Conservation (phyloP, 805 yeast species). For the Yarrowia alimentaria region DNA sequence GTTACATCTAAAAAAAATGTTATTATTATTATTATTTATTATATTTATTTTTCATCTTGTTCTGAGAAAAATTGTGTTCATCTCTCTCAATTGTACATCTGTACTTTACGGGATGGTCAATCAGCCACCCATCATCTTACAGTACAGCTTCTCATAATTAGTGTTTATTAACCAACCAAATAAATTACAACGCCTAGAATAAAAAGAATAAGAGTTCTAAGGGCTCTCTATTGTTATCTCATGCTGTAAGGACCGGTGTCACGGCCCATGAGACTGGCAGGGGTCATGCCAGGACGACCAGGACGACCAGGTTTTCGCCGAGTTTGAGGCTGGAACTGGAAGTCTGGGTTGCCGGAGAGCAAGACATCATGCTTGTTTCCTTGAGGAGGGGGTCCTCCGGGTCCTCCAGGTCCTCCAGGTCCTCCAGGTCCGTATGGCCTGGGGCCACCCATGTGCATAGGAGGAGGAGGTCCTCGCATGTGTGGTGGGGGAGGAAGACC, state of each 20-base stretch:
- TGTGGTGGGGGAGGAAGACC: slow-evolving; percentile 25
- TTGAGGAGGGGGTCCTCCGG: slow-evolving; percentile 1
- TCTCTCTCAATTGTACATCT: too few species aligned
- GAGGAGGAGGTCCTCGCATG: slow-evolving; percentile 29
- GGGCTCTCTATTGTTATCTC: slow-evolving; percentile 10
- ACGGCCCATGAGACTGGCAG: slow-evolving; percentile 30
- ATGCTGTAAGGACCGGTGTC: slow-evolving; percentile 31
- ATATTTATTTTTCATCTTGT: too few species aligned
- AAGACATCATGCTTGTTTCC: slow-evolving; percentile 21
- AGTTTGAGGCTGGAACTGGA: slow-evolving; percentile 16
- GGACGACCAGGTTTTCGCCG: slow-evolving; percentile 10
- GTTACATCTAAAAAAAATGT: too few species aligned
- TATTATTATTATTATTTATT: too few species aligned
- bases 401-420: slow-evolving; percentile 1
- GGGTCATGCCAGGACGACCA: slow-evolving; percentile 23
- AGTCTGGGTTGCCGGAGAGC: slow-evolving; percentile 8
- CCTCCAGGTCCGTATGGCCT: slow-evolving; percentile 29
- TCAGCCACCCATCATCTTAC: too few species aligned
- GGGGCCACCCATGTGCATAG: slow-evolving; percentile 19
- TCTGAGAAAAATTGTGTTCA: too few species aligned
- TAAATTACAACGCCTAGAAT: slow-evolving; percentile 26
- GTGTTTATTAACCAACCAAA: slow-evolving; percentile 24
- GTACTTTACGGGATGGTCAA: too few species aligned
- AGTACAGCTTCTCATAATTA: too few species aligned
- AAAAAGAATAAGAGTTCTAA: slow-evolving; percentile 9